A percentile compares a stretch with the other conserved stretches of the same genome.
Evolutionary conservation across 2,329 filamentous ascomycete genomes (phyloP).

Genomic region (Talaromyces islandicus): DNA sequence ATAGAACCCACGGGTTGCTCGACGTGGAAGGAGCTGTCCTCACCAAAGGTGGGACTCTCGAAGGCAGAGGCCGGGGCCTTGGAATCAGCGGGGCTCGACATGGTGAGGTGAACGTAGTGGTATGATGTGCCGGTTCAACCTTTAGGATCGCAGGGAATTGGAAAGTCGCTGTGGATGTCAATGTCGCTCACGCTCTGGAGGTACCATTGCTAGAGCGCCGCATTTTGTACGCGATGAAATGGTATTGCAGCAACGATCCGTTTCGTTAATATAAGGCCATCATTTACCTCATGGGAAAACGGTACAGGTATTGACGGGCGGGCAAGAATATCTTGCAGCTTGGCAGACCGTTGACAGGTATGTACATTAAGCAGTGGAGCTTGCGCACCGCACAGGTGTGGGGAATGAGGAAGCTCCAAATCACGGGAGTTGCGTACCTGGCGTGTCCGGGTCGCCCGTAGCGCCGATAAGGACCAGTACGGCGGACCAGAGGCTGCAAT

Average conservation of each 20-base stretch:
- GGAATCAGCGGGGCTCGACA: conserved; percentile 30
- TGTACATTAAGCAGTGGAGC: conserved; percentile 5
- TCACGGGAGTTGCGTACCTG: conserved; percentile 6
- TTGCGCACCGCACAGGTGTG: not conserved
- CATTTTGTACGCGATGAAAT: not conserved
- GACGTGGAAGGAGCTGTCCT: conserved; percentile 77
- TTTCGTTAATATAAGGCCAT: not conserved
- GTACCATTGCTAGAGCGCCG: not conserved
- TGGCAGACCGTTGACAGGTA: not conserved
- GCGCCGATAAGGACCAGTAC: not conserved
- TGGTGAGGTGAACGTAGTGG: conserved; percentile 8
- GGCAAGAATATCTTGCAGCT: not conserved
- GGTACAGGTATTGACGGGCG: not conserved
- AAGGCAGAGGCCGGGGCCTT: conserved; percentile 53
- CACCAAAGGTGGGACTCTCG: conserved; percentile 82
- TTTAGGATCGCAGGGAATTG: not conserved
- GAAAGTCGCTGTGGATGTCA: not conserved
- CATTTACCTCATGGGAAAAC: not conserved
- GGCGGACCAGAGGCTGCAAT: not conserved
- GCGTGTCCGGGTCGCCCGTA: not conserved
- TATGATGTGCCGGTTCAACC: not conserved
- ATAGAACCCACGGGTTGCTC: conserved; percentile 77
- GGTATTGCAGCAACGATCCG: not conserved
- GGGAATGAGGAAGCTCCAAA: not conserved
- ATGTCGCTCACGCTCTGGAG: not conserved